Base-by-base conservation (phyloP, 164 flowering plant species). In the Vitis labrusca region DNA sequence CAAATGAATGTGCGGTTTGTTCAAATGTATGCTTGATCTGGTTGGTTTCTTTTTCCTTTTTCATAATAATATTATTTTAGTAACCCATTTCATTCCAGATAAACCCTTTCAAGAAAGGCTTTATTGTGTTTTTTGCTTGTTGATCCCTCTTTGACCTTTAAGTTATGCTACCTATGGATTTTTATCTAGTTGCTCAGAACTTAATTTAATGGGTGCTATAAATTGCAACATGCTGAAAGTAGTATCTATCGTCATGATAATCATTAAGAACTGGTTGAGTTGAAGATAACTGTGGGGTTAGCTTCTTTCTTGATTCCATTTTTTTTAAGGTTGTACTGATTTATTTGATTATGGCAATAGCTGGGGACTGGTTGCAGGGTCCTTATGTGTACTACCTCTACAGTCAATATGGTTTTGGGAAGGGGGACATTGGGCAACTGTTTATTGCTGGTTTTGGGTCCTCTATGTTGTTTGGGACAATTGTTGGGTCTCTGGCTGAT, bases 361-460 rank as follows among this genome's bases (percentile, higher is more conserved):
- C 98, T 67, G 98, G 98, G 53, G 98, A 93, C 70, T 93, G 98
- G 98, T 78, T 93, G 86, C 98, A 93, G 81, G 97, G 97, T 68
- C 98, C 98, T 12, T 92, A 92, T 76, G 98, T 92, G 13, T 92
- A 92, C 83, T 92, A 73, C 75, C 94, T 92, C 57, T 92, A 92
- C 82, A 88, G 75, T 37, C 68, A 70, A 4, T 95, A 95, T 81
- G 99, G 99, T 13, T 95, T 71, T 72, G 87, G 89, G 10, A 93
- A 95, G 65, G 99, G 99, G 58, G 99, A 95, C 17, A 95, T 95
- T 60, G 99, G 99, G 13, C 96, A 90, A 68, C 93, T 95, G 47
- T 95, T 95, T 63, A 93, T 95, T 75, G 99, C 99, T 72, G 99
- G 98, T 47, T 95, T 95, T 81, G 99, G 99, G 58, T 95, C 99